phyloP scores from a whole-genome alignment of 1,284 basidiomycete genomes.

The Apiotrichum domesticum region DNA sequence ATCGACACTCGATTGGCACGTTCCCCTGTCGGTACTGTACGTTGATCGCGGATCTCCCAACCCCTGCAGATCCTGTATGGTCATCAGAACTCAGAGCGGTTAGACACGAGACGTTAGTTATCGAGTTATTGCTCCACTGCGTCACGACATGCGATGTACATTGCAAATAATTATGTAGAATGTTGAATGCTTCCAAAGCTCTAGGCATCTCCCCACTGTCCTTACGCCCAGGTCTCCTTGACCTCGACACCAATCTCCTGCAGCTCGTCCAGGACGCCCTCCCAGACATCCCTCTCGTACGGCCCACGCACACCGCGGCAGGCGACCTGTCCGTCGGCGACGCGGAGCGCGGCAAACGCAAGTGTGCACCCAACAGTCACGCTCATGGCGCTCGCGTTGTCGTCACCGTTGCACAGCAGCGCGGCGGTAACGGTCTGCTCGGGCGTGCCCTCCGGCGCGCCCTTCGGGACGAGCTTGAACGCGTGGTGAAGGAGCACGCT shows the following conservation, averaged over 20 bases:
- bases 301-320: constrained; percentile 65
- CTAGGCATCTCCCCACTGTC: background rate
- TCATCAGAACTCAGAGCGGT: too few species aligned
- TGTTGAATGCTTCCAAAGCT: too few species aligned
- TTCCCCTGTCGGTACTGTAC: too few species aligned
- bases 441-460: constrained; percentile 12
- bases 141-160: too few species aligned
- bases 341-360: constrained; percentile 65
- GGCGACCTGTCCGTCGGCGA: constrained; percentile 62
- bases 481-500: constrained; percentile 84
- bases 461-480: constrained; percentile 47
- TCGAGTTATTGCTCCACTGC: too few species aligned
- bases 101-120: too few species aligned
- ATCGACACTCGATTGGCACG: too few species aligned
- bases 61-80: too few species aligned
- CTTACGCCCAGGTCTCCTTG: constrained; percentile 52
- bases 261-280: constrained; percentile 58
- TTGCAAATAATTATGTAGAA: too few species aligned
- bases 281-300: constrained; percentile 56
- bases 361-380: constrained; percentile 80
- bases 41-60: too few species aligned
- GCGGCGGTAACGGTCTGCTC: constrained; percentile 67
- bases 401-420: constrained; percentile 65
- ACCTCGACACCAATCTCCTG: constrained; percentile 61
- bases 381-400: constrained; percentile 72